Percentiles rank a stretch among this genome's conserved stretches.
These are phyloP conservation scores for Kitagawia praeruptora DNA, from an alignment of 129 eudicot genomes.

Conservation along the genomic window DNA sequence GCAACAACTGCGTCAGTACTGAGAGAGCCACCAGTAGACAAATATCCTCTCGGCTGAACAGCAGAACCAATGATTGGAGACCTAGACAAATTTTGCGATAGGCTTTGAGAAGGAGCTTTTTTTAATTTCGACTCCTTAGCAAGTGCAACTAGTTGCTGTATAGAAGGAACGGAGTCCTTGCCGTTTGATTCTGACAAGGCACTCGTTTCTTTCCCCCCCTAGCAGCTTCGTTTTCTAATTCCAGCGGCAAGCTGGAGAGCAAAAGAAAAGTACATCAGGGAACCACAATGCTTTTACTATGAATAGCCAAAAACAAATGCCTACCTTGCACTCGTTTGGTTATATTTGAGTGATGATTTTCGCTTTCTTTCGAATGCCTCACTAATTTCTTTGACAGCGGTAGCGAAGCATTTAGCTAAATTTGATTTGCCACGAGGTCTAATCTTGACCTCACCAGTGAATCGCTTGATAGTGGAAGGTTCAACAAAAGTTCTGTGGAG, in stretches of 20 bases:
- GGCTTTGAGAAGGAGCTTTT: not conserved
- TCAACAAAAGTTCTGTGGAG: not conserved
- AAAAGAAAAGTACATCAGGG: not conserved
- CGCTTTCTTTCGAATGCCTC: slow-evolving; percentile 46
- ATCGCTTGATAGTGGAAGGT: slow-evolving; percentile 36
- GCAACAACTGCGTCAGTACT: slow-evolving; percentile 78
- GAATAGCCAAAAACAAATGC: not conserved
- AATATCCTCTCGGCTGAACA: slow-evolving; percentile 34
- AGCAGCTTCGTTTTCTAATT: not conserved
- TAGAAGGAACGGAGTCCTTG: too few species aligned
- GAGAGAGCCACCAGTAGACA: too few species aligned
- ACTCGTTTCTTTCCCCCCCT: not conserved
- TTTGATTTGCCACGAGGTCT: slow-evolving; percentile 58
- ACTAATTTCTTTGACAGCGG: slow-evolving; percentile 73
- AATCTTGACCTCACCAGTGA: slow-evolving; percentile 51
- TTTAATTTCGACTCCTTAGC: not conserved
- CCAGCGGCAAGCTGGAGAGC: not conserved
- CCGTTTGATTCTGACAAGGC: too few species aligned
- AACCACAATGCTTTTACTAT: not conserved
- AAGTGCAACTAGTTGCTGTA: too few species aligned
- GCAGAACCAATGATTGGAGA: slow-evolving; percentile 19
- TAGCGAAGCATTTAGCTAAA: slow-evolving; percentile 54
- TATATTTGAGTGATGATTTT: slow-evolving; percentile 20
- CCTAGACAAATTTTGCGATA: too few species aligned
- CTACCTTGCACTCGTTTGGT: slow-evolving; percentile 45